These are phyloP conservation scores for Claviceps citrina DNA, from an alignment of 2,329 filamentous ascomycete genomes.

Conservation along the genomic window DNA sequence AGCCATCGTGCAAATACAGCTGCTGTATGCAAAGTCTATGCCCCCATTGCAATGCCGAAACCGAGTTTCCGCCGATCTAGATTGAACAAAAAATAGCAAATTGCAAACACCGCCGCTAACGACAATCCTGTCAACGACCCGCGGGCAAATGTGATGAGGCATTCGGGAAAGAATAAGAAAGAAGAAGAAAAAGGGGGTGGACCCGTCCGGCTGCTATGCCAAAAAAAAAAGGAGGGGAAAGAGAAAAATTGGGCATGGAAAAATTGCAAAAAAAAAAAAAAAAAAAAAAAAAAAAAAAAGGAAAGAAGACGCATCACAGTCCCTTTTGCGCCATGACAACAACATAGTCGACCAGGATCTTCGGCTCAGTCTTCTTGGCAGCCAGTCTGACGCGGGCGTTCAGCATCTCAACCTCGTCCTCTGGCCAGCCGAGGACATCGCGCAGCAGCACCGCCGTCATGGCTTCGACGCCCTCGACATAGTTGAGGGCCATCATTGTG, in stretches of 20 bases:
- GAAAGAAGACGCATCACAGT: background rate
- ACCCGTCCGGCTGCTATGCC: background rate
- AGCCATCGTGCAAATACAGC: background rate
- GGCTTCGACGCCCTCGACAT: constrained; percentile 22
- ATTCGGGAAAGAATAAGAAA: background rate
- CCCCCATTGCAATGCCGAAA: background rate
- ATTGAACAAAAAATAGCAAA: too few species aligned
- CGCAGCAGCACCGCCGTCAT: constrained; percentile 23
- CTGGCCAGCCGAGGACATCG: constrained; percentile 23
- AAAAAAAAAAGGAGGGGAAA: background rate
- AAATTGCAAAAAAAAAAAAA: background rate
- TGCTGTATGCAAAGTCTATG: background rate
- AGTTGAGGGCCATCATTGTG: constrained; percentile 22
- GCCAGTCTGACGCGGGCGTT: constrained; percentile 12
- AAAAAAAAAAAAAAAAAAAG: background rate
- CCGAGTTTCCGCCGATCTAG: background rate
- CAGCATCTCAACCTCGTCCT: constrained; percentile 29
- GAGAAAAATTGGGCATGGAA: background rate
- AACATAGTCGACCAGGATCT: constrained; percentile 17
- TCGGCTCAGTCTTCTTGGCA: constrained; percentile 13
- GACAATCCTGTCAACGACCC: too few species aligned
- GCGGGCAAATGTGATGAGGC: background rate
- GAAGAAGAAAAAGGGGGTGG: background rate
- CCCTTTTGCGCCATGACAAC: constrained; percentile 17
- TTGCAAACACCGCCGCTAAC: too few species aligned